A percentile compares a stretch with the other conserved stretches of the same genome.
phyloP scores from a whole-genome alignment of 1,284 basidiomycete genomes.

The Mycosarcoma mackinlayi region DNA sequence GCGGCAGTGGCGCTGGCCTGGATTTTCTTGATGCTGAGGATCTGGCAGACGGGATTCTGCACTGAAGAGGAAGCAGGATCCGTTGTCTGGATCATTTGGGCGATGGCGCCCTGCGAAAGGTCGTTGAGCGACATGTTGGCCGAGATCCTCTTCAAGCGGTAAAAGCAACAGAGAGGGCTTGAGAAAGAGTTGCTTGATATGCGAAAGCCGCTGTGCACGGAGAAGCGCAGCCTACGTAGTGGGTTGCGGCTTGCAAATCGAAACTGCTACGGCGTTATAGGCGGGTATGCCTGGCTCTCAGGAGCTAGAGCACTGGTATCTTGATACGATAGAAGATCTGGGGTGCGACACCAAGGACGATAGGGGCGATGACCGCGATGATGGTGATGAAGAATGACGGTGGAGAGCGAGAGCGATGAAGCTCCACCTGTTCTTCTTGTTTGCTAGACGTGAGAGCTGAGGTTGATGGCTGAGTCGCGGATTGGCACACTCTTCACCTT shows the following conservation, averaged over 20 bases:
- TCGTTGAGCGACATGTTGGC: slow-evolving; percentile 47
- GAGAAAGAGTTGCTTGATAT: background rate
- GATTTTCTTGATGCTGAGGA: slow-evolving; percentile 67
- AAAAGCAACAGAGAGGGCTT: background rate
- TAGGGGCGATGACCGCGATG: background rate
- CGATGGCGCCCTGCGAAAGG: slow-evolving; percentile 60
- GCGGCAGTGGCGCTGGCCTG: slow-evolving; percentile 47
- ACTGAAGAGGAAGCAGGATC: slow-evolving; percentile 46
- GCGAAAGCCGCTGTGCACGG: too few relatives aligned
- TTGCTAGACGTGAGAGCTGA: too few relatives aligned
- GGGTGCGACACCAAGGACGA: too few relatives aligned
- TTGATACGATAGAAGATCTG: too few relatives aligned
- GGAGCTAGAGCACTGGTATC: too few relatives aligned
- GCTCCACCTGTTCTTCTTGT: slow-evolving; percentile 33
- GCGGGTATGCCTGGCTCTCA: too few relatives aligned
- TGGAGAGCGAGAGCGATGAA: background rate
- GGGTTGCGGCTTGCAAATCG: background rate
- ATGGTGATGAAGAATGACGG: slow-evolving; percentile 1
- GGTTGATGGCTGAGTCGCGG: slow-evolving; percentile 37
- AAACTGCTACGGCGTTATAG: background rate
- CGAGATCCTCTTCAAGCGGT: background rate
- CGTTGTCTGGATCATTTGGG: slow-evolving; percentile 57
- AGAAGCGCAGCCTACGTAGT: background rate
- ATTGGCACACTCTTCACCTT: background rate
- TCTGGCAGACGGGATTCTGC: slow-evolving; percentile 61